Conservation (phyloP, 352 stramenopile species). For the Phytophthora chlamydospora region DNA sequence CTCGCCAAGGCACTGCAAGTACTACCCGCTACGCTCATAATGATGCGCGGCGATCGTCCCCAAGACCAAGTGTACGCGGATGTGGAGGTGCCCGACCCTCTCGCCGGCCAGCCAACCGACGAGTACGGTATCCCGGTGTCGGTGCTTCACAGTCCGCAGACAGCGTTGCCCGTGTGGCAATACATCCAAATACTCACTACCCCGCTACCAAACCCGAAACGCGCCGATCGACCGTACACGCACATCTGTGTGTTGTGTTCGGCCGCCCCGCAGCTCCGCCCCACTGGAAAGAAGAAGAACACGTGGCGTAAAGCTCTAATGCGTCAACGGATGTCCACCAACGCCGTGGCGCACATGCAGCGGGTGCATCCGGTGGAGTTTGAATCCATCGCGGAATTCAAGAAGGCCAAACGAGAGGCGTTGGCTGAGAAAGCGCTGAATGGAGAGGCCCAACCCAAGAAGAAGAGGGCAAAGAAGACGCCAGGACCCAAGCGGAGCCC, state of each 20-base stretch:
- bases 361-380: constrained; percentile 39
- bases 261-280: constrained; percentile 8
- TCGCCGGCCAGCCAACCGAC: constrained; percentile 24
- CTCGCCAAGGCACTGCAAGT: constrained; percentile 1
- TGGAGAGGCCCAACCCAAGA: constrained; percentile 7
- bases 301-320: constrained; percentile 41
- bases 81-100: constrained; percentile 7
- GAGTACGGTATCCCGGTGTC: constrained; percentile 32
- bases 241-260: constrained; percentile 46
- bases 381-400: constrained; percentile 21
- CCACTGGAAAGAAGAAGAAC: constrained; percentile 1
- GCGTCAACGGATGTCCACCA: constrained; percentile 49
- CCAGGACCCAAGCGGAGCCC: constrained; percentile 12
- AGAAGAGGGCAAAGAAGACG: constrained; percentile 23
- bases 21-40: constrained; percentile 11
- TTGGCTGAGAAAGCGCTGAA: constrained; percentile 4
- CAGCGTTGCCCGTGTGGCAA: constrained; percentile 42
- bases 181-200: constrained; percentile 38
- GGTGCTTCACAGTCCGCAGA: constrained; percentile 36
- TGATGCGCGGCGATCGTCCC: constrained; percentile 8
- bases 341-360: constrained; percentile 42
- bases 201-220: constrained; percentile 29
- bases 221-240: constrained; percentile 26
- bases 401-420: constrained; percentile 25
- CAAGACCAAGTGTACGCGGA: background rate